Evolutionary conservation across 139 green algal species (phyloP).

Genomic region (Coccomyxa sp.): DNA sequence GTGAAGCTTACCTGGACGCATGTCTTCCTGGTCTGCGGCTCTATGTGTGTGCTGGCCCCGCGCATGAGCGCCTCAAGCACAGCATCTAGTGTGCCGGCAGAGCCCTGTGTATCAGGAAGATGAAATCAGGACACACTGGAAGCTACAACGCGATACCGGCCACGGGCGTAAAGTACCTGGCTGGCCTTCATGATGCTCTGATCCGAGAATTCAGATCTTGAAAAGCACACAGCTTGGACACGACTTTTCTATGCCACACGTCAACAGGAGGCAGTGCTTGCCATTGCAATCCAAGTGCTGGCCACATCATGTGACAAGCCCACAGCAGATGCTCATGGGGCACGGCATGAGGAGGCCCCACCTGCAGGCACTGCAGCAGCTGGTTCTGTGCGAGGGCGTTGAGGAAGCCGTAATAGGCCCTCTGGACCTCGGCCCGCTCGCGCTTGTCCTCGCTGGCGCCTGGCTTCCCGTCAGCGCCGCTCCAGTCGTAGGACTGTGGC

Average conservation of each 20-base stretch:
- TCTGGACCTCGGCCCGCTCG: constrained; percentile 72
- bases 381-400: constrained; percentile 33
- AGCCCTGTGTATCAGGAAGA: neutral
- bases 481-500: constrained; percentile 74
- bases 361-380: constrained; percentile 26
- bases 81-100: constrained; percentile 14
- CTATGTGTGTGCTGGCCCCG: constrained; percentile 52
- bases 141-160: too few species aligned
- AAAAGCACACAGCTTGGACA: neutral
- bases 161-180: too few species aligned
- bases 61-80: constrained; percentile 50
- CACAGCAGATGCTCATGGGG: neutral
- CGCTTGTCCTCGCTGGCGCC: constrained; percentile 57
- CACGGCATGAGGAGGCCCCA: neutral
- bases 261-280: constrained; percentile 1
- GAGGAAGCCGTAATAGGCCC: constrained; percentile 66
- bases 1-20: constrained; percentile 50
- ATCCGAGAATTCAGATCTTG: neutral
- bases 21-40: constrained; percentile 45
- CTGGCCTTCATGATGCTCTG: neutral
- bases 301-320: neutral
- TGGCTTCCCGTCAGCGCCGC: constrained; percentile 35
- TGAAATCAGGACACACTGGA: too few species aligned
- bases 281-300: neutral
- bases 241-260: neutral